phyloP scores from a whole-genome alignment of 176 grass and related monocot species.

The Rhipidocladum racemiflorum region DNA sequence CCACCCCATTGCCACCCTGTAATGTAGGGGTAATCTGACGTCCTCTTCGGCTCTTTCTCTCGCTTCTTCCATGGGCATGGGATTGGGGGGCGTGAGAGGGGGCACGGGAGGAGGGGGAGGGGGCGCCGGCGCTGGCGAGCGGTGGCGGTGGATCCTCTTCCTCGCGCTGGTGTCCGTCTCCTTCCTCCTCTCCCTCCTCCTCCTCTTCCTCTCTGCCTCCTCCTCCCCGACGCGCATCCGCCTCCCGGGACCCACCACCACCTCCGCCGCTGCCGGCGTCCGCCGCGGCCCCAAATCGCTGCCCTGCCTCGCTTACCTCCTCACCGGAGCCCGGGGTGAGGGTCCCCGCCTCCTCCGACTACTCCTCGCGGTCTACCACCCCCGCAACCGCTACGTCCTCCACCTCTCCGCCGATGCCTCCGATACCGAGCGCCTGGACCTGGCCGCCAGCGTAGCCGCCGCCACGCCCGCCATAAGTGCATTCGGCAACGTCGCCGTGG shows the following conservation, averaged over 20 bases:
- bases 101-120: constrained; percentile 6
- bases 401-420: constrained; percentile 63
- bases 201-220: constrained; percentile 53
- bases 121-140: constrained; percentile 24
- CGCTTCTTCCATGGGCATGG: constrained; percentile 1
- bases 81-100: constrained; percentile 27
- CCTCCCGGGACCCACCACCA: constrained; percentile 32
- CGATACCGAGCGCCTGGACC: constrained; percentile 46
- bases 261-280: constrained; percentile 3
- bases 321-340: constrained; percentile 57
- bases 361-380: constrained; percentile 80
- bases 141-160: constrained; percentile 43
- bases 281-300: constrained; percentile 24
- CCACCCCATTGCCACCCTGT: neutral
- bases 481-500: constrained; percentile 61
- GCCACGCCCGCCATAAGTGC: constrained; percentile 41
- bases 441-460: constrained; percentile 37
- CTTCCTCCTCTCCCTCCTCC: constrained; percentile 57
- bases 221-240: constrained; percentile 40
- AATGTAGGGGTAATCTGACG: neutral
- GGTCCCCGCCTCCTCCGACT: constrained; percentile 54
- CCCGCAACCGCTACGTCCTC: constrained; percentile 76
- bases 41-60: neutral
- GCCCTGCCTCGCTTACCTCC: constrained; percentile 76
- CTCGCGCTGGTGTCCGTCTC: constrained; percentile 38